A percentile compares a stretch with the other conserved stretches of the same genome.
Evolutionary conservation across 768 basidiomycete genomes (phyloP).

Genomic region (Calocybe indica): DNA sequence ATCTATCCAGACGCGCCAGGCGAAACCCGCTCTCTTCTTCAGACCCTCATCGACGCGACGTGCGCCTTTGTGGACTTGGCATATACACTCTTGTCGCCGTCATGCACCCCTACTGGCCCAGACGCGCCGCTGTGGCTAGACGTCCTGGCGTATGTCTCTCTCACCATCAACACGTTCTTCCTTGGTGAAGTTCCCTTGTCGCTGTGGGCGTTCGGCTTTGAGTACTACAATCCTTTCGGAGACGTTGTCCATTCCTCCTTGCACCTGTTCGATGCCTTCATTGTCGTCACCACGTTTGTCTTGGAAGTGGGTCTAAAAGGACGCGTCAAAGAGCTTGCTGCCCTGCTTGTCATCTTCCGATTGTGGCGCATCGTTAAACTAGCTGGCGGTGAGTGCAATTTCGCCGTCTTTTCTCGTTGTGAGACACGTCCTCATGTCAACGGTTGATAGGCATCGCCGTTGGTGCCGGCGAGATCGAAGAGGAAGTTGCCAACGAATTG

Average conservation of each 20-base stretch:
- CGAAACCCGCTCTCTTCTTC: background rate
- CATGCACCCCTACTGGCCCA: slow-evolving; percentile 34
- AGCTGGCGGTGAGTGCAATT: slow-evolving; percentile 36
- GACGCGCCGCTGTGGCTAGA: slow-evolving; percentile 58
- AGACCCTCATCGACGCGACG: slow-evolving; percentile 58
- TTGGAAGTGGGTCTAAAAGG: slow-evolving; percentile 69
- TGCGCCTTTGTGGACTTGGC: slow-evolving; percentile 72
- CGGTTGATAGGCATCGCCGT: slow-evolving; percentile 57
- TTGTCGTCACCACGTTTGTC: slow-evolving; percentile 69
- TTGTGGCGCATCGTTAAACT: slow-evolving; percentile 79
- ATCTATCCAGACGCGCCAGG: background rate
- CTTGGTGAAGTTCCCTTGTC: slow-evolving; percentile 70
- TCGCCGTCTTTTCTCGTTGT: background rate
- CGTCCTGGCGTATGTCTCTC: slow-evolving; percentile 54
- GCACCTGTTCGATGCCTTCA: slow-evolving; percentile 69
- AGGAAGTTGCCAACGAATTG: slow-evolving; percentile 44
- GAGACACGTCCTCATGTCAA: background rate
- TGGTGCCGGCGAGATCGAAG: slow-evolving; percentile 66
- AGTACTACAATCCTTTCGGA: slow-evolving; percentile 59
- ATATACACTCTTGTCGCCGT: slow-evolving; percentile 56
- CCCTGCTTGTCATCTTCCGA: slow-evolving; percentile 66
- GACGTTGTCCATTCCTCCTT: slow-evolving; percentile 46
- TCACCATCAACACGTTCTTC: slow-evolving; percentile 67
- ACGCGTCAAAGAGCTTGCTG: slow-evolving; percentile 63
- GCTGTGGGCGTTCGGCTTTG: slow-evolving; percentile 59